A percentile compares a stretch with the other conserved stretches of the same genome.
These are phyloP conservation scores for Cutaneotrichosporon cutaneum DNA, from an alignment of 1,284 basidiomycete genomes.

Conservation along the genomic window DNA sequence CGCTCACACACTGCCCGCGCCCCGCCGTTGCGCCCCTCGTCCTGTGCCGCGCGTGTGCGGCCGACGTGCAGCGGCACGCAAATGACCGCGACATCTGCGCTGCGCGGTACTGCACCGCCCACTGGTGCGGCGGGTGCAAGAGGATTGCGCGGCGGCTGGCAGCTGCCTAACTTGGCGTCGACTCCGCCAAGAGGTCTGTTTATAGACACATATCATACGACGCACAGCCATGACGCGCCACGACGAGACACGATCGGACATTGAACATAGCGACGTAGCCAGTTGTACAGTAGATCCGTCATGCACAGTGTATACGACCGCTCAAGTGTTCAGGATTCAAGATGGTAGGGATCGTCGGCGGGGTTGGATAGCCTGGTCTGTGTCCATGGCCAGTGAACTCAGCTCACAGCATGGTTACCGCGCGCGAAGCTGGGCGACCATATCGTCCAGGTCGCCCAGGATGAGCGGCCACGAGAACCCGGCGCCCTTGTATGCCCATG, in stretches of 20 bases:
- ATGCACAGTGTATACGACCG: too few species aligned
- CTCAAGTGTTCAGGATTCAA: too few species aligned
- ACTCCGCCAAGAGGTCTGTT: too few species aligned
- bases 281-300: too few species aligned
- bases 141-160: background rate
- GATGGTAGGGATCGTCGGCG: too few species aligned
- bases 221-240: too few species aligned
- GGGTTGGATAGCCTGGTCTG: too few species aligned
- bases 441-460: conserved; percentile 6
- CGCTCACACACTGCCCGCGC: background rate
- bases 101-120: conserved; percentile 4
- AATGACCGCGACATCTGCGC: background rate
- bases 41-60: background rate
- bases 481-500: conserved; percentile 14
- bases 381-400: too few species aligned
- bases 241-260: too few species aligned
- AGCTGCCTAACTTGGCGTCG: background rate
- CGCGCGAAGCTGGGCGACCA: conserved; percentile 4
- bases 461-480: conserved; percentile 21
- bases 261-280: too few species aligned
- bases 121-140: conserved; percentile 14
- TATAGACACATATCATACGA: too few species aligned
- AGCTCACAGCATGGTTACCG: too few species aligned
- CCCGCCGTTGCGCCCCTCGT: background rate
- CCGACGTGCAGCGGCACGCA: background rate